Evolutionary conservation across 805 yeast genomes (phyloP).

Genomic region (Saccharomycopsis oosterbeekiorum): DNA sequence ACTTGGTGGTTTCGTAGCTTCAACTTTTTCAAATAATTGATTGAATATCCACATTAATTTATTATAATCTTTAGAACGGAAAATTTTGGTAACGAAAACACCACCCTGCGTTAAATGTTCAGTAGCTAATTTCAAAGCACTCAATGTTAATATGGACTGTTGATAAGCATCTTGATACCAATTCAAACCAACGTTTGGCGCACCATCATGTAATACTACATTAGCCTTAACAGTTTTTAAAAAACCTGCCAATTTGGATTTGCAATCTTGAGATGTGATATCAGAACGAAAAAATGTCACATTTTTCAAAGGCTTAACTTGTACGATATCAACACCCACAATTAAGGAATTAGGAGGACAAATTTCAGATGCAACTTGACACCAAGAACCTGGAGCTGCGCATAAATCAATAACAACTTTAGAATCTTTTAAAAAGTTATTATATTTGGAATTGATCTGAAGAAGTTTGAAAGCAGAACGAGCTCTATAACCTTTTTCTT

Average conservation of each 20-base stretch:
- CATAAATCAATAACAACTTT: conserved; percentile 95
- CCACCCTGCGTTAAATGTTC: conserved; percentile 90
- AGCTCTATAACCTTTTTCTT: conserved; percentile 97
- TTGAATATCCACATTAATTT: conserved; percentile 96
- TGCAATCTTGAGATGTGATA: conserved; percentile 96
- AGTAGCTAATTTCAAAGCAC: conserved; percentile 87
- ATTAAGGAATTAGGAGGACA: conserved; percentile 91
- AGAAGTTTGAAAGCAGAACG: conserved; percentile 95
- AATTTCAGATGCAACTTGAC: conserved; percentile 92
- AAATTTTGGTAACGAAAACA: conserved; percentile 90
- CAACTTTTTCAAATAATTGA: conserved; percentile 91
- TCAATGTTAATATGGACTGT: conserved; percentile 90
- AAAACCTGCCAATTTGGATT: conserved; percentile 87
- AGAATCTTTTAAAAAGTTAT: conserved; percentile 87
- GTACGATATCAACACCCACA: conserved; percentile 98
- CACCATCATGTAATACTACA: conserved; percentile 98
- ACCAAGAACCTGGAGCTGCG: conserved; percentile 99
- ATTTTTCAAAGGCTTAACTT: conserved; percentile 93
- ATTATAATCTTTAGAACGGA: conserved; percentile 97
- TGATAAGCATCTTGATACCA: conserved; percentile 99
- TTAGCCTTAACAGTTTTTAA: conserved; percentile 99
- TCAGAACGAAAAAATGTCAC: conserved; percentile 85
- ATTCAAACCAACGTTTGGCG: conserved; percentile 99
- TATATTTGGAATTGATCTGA: conserved; percentile 93
- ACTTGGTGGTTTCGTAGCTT: conserved; percentile 98